Percentiles rank a stretch among this genome's conserved stretches.
phyloP scores from a whole-genome alignment of 2,329 filamentous ascomycete genomes.

The Clonostachys byssicola region DNA sequence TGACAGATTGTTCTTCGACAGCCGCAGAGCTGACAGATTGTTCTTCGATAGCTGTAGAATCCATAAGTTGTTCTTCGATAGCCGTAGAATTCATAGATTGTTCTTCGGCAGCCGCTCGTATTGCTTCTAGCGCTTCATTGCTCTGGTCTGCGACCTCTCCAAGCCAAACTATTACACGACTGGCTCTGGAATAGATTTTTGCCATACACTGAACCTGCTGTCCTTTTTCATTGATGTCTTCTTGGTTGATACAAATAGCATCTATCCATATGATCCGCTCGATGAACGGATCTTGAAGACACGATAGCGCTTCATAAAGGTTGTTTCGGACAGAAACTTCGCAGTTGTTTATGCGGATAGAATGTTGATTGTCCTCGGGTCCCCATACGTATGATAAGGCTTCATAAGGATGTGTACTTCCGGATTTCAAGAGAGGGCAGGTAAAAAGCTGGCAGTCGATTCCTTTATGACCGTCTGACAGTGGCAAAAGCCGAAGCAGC shows the following conservation, averaged over 20 bases:
- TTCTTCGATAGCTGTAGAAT: no score
- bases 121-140: neutral
- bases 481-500: constrained; percentile 3
- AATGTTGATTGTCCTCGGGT: constrained; percentile 1
- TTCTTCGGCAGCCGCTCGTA: neutral
- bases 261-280: neutral
- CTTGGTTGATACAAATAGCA: neutral
- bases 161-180: constrained; percentile 4
- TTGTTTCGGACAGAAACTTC: neutral
- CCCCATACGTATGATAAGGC: constrained; percentile 4
- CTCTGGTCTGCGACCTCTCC: constrained; percentile 1
- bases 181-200: constrained; percentile 4
- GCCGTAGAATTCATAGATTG: neutral
- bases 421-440: neutral
- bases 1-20: neutral
- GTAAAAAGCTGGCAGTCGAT: constrained; percentile 1
- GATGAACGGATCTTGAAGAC: neutral
- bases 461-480: neutral
- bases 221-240: constrained; percentile 1
- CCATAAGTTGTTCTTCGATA: no score
- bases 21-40: no score
- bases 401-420: neutral
- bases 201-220: constrained; percentile 3
- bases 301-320: neutral
- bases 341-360: neutral